Evolutionary conservation across 345 rosid species (phyloP), one percentile per base, ranked within the genome.

Genomic region (Gossypium rotundifolium): DNA sequence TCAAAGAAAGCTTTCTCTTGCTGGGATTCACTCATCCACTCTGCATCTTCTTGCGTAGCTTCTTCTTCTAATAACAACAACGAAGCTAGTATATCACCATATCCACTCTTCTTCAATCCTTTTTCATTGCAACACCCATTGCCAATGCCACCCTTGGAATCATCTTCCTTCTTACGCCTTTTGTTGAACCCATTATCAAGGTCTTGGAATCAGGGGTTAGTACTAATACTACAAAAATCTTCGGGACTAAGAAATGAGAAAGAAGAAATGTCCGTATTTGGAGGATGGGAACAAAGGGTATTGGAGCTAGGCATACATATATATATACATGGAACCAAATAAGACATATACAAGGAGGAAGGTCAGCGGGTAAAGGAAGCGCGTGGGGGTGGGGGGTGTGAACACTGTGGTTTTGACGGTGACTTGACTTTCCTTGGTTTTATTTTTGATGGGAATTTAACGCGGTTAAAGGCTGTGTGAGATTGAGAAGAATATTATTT

Each of bases 171-270:
- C 33, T 74, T 82, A 11, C 12, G 51, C 49, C 62, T 72, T 40
- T 67, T 52, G 61, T 55, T 65, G 44, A 69, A 72, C 46, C 64
- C 53, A 27, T 53, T 60, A 38, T 64, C 81, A 84, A 77, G 72
- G 20, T 80, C 81, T 29, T 75, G 72, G 71, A 80, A 75, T 42
- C 79, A 77, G 78, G 78, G 71, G 77, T 2, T 74, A 79, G 4
- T 20, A 20, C 70, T 70, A 59, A 81, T 77, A 58, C 59, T 81
- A 70, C 83, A 84, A 78, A 65, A 71, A 77, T 86, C 89, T 71
- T 87, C 92, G 73, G 74, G 89, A 80, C 82, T 81, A 63, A 79
- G 85, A 84, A 87, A 85, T 81, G 91, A 80, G 90, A 85, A 90
- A 54, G 84, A 64, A 71, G 84, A 25, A 53, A 90, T 80, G 78